Conservation (phyloP, 2,329 filamentous ascomycete species). For the Gaeumannomyces sp. region DNA sequence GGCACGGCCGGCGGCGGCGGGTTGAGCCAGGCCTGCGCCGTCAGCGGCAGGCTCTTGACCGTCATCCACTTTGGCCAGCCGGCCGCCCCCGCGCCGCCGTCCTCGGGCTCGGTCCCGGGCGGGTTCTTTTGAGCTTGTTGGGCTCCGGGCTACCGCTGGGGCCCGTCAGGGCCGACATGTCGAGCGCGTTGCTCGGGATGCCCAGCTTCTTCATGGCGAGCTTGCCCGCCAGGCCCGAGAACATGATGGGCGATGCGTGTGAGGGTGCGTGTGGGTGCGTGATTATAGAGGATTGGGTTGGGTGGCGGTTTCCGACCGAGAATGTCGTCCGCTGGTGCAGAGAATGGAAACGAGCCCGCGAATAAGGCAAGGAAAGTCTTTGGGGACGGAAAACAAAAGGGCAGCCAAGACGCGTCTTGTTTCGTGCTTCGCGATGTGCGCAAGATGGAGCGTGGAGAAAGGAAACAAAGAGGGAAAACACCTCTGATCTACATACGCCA, state of each 20-base stretch:
- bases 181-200: slow-evolving; percentile 43
- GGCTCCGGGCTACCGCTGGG: slow-evolving; percentile 14
- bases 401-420: too few relatives aligned
- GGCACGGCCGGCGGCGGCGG: slow-evolving; percentile 45
- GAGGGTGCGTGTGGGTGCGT: neutral
- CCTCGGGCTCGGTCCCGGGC: slow-evolving; percentile 24
- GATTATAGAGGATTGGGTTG: neutral
- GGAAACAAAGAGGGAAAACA: too few relatives aligned
- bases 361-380: too few relatives aligned
- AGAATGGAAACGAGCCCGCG: too few relatives aligned
- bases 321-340: too few relatives aligned
- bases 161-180: slow-evolving; percentile 30
- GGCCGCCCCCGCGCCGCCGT: slow-evolving; percentile 16
- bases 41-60: slow-evolving; percentile 42
- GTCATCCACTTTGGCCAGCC: slow-evolving; percentile 42
- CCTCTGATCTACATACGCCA: neutral
- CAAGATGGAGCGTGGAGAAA: too few relatives aligned
- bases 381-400: too few relatives aligned
- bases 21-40: slow-evolving; percentile 47
- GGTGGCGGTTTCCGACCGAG: neutral
- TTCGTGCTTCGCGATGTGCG: too few relatives aligned
- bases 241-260: slow-evolving; percentile 34
- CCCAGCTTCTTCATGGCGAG: slow-evolving; percentile 52
- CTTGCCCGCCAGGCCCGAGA: slow-evolving; percentile 50
- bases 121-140: slow-evolving; percentile 25